Base-by-base conservation (phyloP, 2,329 filamentous ascomycete species). In the Trichoderma pleuroti region DNA sequence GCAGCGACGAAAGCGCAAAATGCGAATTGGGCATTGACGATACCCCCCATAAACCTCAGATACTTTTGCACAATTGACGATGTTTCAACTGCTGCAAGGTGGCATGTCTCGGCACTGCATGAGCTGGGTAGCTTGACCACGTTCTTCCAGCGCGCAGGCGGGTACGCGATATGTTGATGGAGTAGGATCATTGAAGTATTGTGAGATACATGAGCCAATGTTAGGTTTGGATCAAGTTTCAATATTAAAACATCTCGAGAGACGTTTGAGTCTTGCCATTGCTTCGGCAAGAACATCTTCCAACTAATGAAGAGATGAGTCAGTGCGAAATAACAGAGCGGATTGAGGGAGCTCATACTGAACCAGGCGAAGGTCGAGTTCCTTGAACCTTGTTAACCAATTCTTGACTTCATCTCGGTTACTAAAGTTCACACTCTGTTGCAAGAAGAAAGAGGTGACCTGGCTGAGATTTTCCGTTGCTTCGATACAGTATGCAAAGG, bases 31-130 rank as follows among this genome's bases (percentile, higher is more conserved):
- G 18, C n/a, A 12, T 49, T 49, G 10, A 49, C 42, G 10, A 49
- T 49, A 1, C 42, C 42, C 18, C 42, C 42, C 42, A 49, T 49
- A 49, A 21, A 24, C 18, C 46, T 42, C 1, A 86, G 76, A 71
- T 84, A 86, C 68, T 85, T 84, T 6, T 79, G 76, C 0, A 80
- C 80, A 34, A 86, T 86, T 1, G 80, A 82, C 0, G 84, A 78
- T 0, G 81, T 85, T 68, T 86, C 84, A 0, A 80, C 75, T 0
- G 84, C 84, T 0, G 85, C 84, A 0, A 79, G 74, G 42, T 84
- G 78, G 70, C 85, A 86, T 0, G 85, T 86, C 68, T 86, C 84
- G 2, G 83, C 83, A 61, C 83, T 85, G 52, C 80, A 84, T 4
- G 78, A 75, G 62, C 80, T 84, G 0, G 85, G 84, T 7, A 86